Evolutionary conservation across 805 yeast species (phyloP), one percentile per base, ranked within the genome.

Genomic region (Wickerhamiella occidentalis): DNA sequence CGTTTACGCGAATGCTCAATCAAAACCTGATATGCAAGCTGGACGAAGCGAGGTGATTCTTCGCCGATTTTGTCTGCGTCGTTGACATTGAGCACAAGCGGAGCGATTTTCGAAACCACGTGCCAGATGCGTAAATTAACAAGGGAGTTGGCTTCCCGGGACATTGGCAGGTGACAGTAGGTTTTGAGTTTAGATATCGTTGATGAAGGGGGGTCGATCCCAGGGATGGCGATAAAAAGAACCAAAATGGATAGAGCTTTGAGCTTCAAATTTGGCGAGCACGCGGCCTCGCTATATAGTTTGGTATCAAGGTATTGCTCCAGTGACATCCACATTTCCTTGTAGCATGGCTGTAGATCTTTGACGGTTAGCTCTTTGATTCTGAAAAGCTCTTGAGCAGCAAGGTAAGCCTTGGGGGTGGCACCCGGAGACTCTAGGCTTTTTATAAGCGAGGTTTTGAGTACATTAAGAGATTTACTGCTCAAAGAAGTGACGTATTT

Each of bases 81-180:
- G 19, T 33, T 33, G 5, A 33, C 11, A 17, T 33, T 26, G 19
- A 38, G 42, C 42, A 38, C 42, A 9, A 21, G 4, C n/a, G 25
- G 25, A 19, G 42, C 3, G 25, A 38, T 38, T 22, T 21, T 38
- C 22, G 44, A 40, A 11, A 40, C 44, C 19, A 40, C 30, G 21
- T 40, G 44, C 44, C 44, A 40, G 30, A 40, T 40, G 12, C 44
- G 29, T 15, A 40, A 12, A 17, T 40, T 40, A 13, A 40, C 28
- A 6, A 40, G n/a, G 2, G 44, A 40, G 25, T 40, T 23, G 17
- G 3, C 19, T 22, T 22, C 30, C 5, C 21, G 19, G 3, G 44
- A 40, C 23, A 23, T 15, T 22, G 23, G 28, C n/a, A 21, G 7
- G 9, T 25, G 44, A 19, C 44, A 40, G n/a, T 40, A 40, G 3